phyloP scores from a whole-genome alignment of 2,329 filamentous ascomycete species.

The Fusarium sp. region DNA sequence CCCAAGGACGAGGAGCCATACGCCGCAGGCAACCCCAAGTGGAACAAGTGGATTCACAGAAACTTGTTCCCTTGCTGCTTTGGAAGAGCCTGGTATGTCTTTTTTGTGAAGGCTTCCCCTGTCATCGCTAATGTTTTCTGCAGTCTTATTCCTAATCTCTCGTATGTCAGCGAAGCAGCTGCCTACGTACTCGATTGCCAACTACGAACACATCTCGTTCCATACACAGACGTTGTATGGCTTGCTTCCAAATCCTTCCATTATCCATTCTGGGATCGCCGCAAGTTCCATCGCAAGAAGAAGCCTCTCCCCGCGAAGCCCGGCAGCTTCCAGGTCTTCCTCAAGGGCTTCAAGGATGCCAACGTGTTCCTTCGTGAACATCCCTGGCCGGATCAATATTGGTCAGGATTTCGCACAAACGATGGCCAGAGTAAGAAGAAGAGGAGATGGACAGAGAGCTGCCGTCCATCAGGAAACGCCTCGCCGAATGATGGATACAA shows the following conservation, averaged over 20 bases:
- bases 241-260: conserved; percentile 97
- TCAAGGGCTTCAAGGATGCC: conserved; percentile 96
- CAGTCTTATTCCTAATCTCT: conserved; percentile 92
- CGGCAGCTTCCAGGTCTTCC: conserved; percentile 96
- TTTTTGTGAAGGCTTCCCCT: not conserved
- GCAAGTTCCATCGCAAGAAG: conserved; percentile 86
- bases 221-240: conserved; percentile 94
- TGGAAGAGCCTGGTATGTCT: conserved; percentile 79
- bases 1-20: conserved; percentile 99
- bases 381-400: conserved; percentile 94
- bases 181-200: conserved; percentile 95
- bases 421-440: conserved; percentile 72
- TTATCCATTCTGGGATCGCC: conserved; percentile 96
- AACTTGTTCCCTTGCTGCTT: conserved; percentile 99
- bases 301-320: conserved; percentile 88
- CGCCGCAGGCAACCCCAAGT: conserved; percentile 95
- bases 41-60: conserved; percentile 99
- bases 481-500: conserved; percentile 71
- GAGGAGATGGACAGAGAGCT: conserved; percentile 77
- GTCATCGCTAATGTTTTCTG: conserved; percentile 20
- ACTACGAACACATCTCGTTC: conserved; percentile 89
- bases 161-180: conserved; percentile 96
- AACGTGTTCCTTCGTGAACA: conserved; percentile 95
- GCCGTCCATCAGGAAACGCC: conserved; percentile 67
- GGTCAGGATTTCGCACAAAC: conserved; percentile 73